Base-by-base conservation (phyloP, 768 basidiomycete genomes). In the Hygrophoropsis aurantiaca region DNA sequence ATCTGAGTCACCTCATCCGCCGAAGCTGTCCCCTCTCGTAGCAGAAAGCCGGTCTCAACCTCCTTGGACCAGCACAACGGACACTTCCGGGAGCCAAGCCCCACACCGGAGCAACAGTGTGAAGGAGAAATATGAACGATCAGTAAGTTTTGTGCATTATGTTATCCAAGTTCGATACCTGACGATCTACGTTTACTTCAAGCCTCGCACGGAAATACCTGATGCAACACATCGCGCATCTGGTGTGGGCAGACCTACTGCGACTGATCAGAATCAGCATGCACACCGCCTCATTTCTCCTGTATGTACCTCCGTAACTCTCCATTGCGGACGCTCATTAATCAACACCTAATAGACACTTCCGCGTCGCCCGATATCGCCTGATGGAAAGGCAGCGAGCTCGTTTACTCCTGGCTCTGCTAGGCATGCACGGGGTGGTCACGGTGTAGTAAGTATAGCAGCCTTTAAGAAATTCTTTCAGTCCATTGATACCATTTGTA, bases 91-190 rank as follows among this genome's bases (percentile, higher is more conserved):
- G 13, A 13, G 7, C 6, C 61, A 49, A 34, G 44, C 54, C 9
- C 52, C 53, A 25, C 59, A 52, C 23, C n/a, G 40, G 1, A 37
- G 26, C 39, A 30, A 16, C 21, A 24, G 19, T 33, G 5, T 10
- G 8, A 57, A 45, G 35, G 62, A 65, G 8, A 18, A 15, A 5
- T 18, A 55, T 21, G 64, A 60, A 41, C 56, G 58, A 0, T 52
- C 51, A n/a, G 64, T 66, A 27, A 37, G 64, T 39, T 25, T 27
- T 18, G 24, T 37, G 40, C n/a, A 3, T 19, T 3, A 11, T 0
- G 45, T 11, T n/a, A 1, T 6, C 8, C 16, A 5, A 6, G 4
- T 25, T 36, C 26, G 27, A 13, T 30, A 30, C 6, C 27, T 30
- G 27, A 30, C 27, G 6, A 30, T 30, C 13, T n/a, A 23, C 25